phyloP scores from a whole-genome alignment of 805 yeast genomes.

The Candida lessepsii region DNA sequence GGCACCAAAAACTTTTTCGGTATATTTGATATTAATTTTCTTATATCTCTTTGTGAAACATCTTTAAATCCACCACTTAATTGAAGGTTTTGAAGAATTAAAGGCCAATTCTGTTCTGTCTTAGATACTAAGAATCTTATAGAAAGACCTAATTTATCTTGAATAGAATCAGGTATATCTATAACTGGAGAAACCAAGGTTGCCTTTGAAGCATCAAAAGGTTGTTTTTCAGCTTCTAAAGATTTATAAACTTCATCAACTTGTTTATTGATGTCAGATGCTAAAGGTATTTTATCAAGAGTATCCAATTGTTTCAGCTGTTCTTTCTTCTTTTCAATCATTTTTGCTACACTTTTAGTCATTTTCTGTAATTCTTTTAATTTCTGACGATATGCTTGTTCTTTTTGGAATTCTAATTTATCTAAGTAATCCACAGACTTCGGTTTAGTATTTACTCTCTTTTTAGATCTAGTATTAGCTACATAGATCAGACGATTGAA shows the following conservation, averaged over 20 bases:
- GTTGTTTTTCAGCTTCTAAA: constrained; percentile 1
- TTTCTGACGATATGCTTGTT: constrained; percentile 22
- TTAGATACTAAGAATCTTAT: constrained; percentile 38
- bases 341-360: constrained; percentile 29
- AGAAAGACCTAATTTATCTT: constrained; percentile 38
- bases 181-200: constrained; percentile 20
- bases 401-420: constrained; percentile 16
- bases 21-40: constrained; percentile 36
- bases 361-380: constrained; percentile 27
- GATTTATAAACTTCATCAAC: constrained; percentile 17
- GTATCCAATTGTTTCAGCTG: constrained; percentile 19
- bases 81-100: constrained; percentile 41
- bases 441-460: not conserved
- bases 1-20: constrained; percentile 37
- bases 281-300: constrained; percentile 17
- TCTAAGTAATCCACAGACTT: not conserved
- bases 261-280: constrained; percentile 15
- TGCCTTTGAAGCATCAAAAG: constrained; percentile 9
- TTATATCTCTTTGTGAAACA: constrained; percentile 31
- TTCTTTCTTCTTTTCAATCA: constrained; percentile 19
- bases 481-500: constrained; percentile 4
- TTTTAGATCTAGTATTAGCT: constrained; percentile 1
- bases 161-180: constrained; percentile 36
- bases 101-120: constrained; percentile 46
- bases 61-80: constrained; percentile 36